Base-by-base conservation (phyloP, 163 green algal genomes). In the Scenedesmus sp. region DNA sequence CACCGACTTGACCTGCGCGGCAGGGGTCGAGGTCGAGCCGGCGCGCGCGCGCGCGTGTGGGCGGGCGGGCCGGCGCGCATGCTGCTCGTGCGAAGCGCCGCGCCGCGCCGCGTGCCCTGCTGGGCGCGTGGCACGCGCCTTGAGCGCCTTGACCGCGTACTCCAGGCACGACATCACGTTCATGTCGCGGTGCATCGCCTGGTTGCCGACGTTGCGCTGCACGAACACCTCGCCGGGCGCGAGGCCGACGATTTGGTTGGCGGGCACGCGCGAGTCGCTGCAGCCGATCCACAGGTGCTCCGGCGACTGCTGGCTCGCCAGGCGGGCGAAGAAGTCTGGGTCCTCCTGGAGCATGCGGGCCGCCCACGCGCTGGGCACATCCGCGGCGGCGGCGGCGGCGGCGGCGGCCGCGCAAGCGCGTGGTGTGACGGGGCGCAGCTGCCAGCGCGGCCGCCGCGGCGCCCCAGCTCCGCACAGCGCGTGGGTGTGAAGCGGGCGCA, bases 191-290 rank as follows among this genome's bases (percentile, higher is more conserved):
- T 94, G 90, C 28, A 76, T 91, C 31, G 89, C 86, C 70, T 87
- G 84, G 85, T 96, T 96, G 77, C 93, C 93, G 9, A 97, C 90
- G 63, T 97, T 97, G 62, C 93, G 87, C 78, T 97, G 93, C 36
- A 94, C 89, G 72, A 97, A 96, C n/a, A 97, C 83, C 69, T 94
- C 89, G 3, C 93, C 93, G 5, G 92, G 89, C 5, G 63, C 80
- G 70, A 95, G 76, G 18, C 85, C 89, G 29, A 94, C 39, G n/a
- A 95, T 89, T 24, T 85, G 44, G 74, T 93, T 94, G 44, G 89
- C 85, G 39, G 88, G 87, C 26, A 96, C 92, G n/a, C 92, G 86
- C 0, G 82, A 91, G 82, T 97, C 92, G 11, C 85, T 82, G 81
- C 92, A 97, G 20, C 92, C 92, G 65, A 97, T 95, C 91, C 90